These are phyloP conservation scores for Salvia hispanica DNA, from an alignment of 257 asterid species.

Conservation along the genomic window DNA sequence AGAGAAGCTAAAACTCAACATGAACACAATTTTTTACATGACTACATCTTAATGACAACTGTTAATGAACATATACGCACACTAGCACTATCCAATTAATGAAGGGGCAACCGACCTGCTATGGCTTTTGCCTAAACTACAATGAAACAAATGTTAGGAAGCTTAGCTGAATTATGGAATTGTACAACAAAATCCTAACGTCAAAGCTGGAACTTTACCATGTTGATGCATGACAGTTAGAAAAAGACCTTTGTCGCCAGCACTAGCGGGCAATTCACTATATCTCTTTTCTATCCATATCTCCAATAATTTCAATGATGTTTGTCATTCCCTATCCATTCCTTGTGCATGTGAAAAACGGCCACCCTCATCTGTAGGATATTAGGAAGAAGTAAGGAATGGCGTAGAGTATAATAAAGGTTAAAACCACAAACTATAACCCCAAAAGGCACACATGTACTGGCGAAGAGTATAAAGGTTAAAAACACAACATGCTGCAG, in stretches of 20 bases:
- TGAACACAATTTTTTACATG: conserved; percentile 39
- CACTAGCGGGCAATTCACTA: conserved; percentile 24
- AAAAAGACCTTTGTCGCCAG: conserved; percentile 34
- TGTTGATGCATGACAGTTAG: conserved; percentile 31
- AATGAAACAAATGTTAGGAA: conserved; percentile 35
- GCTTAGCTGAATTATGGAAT: conserved; percentile 37
- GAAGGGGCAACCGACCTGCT: conserved; percentile 34
- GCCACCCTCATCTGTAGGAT: conserved; percentile 62
- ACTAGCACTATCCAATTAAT: conserved; percentile 33
- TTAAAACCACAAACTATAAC: not conserved
- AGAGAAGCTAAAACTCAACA: conserved; percentile 32
- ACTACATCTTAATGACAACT: conserved; percentile 35
- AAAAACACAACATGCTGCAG: not conserved
- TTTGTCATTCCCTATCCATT: conserved; percentile 59
- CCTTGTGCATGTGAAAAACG: conserved; percentile 74
- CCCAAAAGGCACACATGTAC: not conserved
- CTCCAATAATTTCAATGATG: conserved; percentile 1
- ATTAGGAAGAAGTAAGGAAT: conserved; percentile 4
- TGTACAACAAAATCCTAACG: conserved; percentile 54
- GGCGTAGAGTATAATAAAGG: too few relatives aligned
- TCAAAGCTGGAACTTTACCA: conserved; percentile 39
- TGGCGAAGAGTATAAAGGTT: too few relatives aligned
- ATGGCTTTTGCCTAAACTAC: conserved; percentile 47
- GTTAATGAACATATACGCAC: conserved; percentile 38
- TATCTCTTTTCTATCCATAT: conserved; percentile 26